phyloP scores from a whole-genome alignment of 352 stramenopile genomes.

The Pythium chondricola region DNA sequence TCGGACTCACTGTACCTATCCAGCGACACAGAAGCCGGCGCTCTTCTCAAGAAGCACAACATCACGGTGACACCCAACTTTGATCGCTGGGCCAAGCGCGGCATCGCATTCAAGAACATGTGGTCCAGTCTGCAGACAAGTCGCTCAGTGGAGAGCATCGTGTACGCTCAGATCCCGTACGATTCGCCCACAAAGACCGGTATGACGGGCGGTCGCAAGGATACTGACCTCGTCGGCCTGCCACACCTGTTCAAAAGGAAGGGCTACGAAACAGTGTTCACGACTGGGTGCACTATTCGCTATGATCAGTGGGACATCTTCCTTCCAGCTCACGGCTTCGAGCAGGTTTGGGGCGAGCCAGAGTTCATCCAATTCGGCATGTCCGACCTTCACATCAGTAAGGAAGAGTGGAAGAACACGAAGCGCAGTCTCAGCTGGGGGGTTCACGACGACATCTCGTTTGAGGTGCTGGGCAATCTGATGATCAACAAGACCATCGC shows the following conservation, averaged over 20 bases:
- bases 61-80: constrained; percentile 44
- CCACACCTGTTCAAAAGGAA: constrained; percentile 46
- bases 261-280: constrained; percentile 44
- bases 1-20: constrained; percentile 50
- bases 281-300: constrained; percentile 31
- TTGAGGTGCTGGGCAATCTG: constrained; percentile 37
- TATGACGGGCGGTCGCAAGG: constrained; percentile 24
- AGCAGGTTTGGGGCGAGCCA: constrained; percentile 27
- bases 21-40: constrained; percentile 17
- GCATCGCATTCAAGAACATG: constrained; percentile 42
- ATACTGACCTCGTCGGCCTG: constrained; percentile 29
- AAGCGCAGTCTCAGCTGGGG: constrained; percentile 29
- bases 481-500: constrained; percentile 35
- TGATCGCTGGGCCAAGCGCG: constrained; percentile 38
- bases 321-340: constrained; percentile 40
- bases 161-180: constrained; percentile 45
- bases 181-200: constrained; percentile 31
- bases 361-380: no score
- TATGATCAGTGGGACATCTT: constrained; percentile 54
- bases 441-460: constrained; percentile 51
- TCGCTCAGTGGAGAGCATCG: constrained; percentile 46
- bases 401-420: no score
- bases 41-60: constrained; percentile 18
- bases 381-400: no score
- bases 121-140: constrained; percentile 57